A percentile compares a stretch with the other conserved stretches of the same genome.
Evolutionary conservation across 202 grass and related monocot species (phyloP).

Genomic region (Dendrocalamus latiflorus): DNA sequence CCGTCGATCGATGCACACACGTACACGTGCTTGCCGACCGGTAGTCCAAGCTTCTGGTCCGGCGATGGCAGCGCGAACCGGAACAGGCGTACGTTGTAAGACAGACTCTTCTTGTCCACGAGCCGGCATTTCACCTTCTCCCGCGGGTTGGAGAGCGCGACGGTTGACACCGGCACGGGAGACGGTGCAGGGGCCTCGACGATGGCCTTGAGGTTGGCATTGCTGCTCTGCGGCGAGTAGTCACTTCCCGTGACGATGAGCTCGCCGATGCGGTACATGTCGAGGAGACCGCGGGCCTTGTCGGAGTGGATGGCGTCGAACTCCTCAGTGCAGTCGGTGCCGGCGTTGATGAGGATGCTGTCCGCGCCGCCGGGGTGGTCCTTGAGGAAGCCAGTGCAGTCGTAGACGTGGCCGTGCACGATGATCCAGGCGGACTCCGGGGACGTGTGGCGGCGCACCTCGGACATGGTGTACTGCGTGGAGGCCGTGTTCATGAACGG

Average conservation of each 20-base stretch:
- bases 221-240: conserved; percentile 14
- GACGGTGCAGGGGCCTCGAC: not conserved
- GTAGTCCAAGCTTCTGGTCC: no score
- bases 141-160: conserved; percentile 52
- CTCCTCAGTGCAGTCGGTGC: conserved; percentile 88
- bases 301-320: conserved; percentile 93
- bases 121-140: conserved; percentile 59
- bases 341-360: conserved; percentile 93
- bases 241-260: conserved; percentile 27
- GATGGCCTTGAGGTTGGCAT: conserved; percentile 28
- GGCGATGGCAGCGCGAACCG: no score
- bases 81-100: conserved; percentile 59
- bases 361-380: no score
- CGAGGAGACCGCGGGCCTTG: conserved; percentile 68
- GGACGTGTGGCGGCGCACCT: no score
- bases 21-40: no score
- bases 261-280: conserved; percentile 67
- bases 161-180: not conserved
- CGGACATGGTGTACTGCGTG: no score
- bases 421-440: no score
- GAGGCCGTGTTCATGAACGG: no score
- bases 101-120: conserved; percentile 45
- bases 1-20: no score
- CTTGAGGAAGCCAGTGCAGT: no score
- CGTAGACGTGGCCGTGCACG: no score